Base-by-base conservation (phyloP, 163 green algal species). In the Volvox carteri region DNA sequence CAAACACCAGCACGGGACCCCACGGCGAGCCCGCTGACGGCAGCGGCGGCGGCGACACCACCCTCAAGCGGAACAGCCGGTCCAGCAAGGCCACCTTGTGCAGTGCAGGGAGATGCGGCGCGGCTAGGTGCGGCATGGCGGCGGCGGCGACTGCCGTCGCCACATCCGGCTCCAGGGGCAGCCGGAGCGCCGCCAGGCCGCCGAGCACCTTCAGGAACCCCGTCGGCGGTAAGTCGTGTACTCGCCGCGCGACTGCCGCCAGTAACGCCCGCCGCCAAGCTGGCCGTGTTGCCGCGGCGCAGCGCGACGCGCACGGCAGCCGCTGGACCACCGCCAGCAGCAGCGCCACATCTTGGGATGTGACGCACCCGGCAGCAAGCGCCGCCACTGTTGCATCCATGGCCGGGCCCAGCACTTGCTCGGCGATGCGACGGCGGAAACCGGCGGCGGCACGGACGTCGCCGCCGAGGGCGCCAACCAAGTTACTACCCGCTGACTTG, bases 11-110 rank as follows among this genome's bases (percentile, higher is more conserved):
- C 60, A 78, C 6, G 30, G 28, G 18, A 4, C 21, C 44, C 41
- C 58, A 50, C n/a, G 41, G 21, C 28, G 12, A 30, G 0, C 18
- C 7, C 19, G 33, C 76, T 39, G 75, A 33, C 70, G 67, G 39
- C 70, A 14, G 8, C 73, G 12, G 42, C 44, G 30, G 42, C 46
- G 18, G 42, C 73, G 44, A 1, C 11, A 48, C 21, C 72, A 86
- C 41, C 42, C 42, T 33, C 25, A 92, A 35, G 30, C 52, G 37
- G 37, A 46, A 84, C 52, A 92, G 67, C 65, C 84, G 85, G 4
- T 35, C 35, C 19, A 92, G 50, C 75, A 92, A 67, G 35, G 37
- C 19, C 25, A 84, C 48, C 18, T 80, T 77, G 0, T 39, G 14
- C 9, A n/a, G 62, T 5, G 28, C 42, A 6, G 67, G 65, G 0